Conservation (phyloP, 2,329 filamentous ascomycete species). For the Karstenula rhodostoma region DNA sequence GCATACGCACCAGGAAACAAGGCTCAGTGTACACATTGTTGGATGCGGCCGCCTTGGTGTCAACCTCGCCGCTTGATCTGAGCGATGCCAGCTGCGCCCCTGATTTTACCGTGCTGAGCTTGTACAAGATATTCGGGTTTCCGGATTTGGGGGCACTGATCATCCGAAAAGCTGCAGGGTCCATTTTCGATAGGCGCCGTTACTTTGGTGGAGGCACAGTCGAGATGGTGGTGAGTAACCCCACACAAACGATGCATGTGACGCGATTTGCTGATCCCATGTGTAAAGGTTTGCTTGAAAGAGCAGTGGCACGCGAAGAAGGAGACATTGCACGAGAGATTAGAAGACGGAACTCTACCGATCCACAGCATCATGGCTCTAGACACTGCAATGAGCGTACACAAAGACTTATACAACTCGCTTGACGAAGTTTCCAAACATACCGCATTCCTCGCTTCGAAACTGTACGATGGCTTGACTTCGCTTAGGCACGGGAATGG, state of each 20-base stretch:
- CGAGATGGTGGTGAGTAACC: constrained; percentile 72
- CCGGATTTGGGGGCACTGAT: constrained; percentile 88
- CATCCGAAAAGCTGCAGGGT: constrained; percentile 74
- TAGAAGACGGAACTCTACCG: constrained; percentile 92
- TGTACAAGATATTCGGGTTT: constrained; percentile 99
- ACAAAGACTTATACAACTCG: constrained; percentile 73
- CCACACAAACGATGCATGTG: neutral
- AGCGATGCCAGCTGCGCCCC: constrained; percentile 68
- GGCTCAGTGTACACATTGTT: constrained; percentile 71
- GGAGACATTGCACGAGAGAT: constrained; percentile 76
- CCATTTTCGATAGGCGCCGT: constrained; percentile 69
- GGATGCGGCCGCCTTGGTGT: constrained; percentile 82
- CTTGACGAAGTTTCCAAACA: constrained; percentile 76
- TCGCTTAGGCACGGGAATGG: constrained; percentile 75
- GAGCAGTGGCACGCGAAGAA: constrained; percentile 87
- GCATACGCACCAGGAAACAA: constrained; percentile 53
- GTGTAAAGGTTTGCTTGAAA: constrained; percentile 64
- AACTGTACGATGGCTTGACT: constrained; percentile 66
- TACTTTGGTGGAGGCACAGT: constrained; percentile 98
- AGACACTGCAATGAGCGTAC: constrained; percentile 74
- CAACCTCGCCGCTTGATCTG: constrained; percentile 80
- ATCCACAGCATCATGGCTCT: constrained; percentile 90
- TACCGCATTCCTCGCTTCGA: constrained; percentile 69
- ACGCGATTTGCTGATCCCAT: neutral
- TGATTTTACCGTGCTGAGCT: constrained; percentile 86